Conservation (phyloP, 306 rosid species). For the Cicer yamashitae region DNA sequence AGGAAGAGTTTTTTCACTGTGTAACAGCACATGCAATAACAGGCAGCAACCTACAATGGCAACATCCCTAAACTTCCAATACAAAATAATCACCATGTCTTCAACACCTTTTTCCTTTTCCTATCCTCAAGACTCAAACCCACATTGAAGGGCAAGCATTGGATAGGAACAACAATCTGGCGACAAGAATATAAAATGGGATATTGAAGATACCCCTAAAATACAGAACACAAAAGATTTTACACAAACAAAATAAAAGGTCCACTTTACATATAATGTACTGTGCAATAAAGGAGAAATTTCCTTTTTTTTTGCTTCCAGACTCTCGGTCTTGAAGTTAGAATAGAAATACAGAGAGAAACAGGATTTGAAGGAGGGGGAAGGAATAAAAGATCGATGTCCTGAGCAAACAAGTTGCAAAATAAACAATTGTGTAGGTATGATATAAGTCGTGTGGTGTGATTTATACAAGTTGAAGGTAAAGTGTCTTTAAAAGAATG, state of each 20-base stretch:
- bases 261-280: neutral
- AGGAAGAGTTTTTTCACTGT: neutral
- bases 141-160: slow-evolving; percentile 24
- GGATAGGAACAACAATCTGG: slow-evolving; percentile 5
- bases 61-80: slow-evolving; percentile 21
- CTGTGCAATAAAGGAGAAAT: slow-evolving; percentile 18
- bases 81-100: slow-evolving; percentile 20
- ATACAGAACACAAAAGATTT: slow-evolving; percentile 10
- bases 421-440: slow-evolving; percentile 26
- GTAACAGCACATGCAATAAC: slow-evolving; percentile 17
- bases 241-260: slow-evolving; percentile 15
- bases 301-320: neutral
- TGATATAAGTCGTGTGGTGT: neutral
- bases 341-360: neutral
- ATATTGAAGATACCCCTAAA: slow-evolving; percentile 13
- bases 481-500: slow-evolving; percentile 13
- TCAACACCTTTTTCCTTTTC: slow-evolving; percentile 10
- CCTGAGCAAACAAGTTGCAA: slow-evolving; percentile 11
- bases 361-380: neutral
- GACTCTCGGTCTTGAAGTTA: slow-evolving; percentile 3
- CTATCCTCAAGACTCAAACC: slow-evolving; percentile 7
- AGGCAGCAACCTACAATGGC: slow-evolving; percentile 18
- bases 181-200: slow-evolving; percentile 34
- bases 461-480: slow-evolving; percentile 9
- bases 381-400: slow-evolving; percentile 3